These are phyloP conservation scores for Cladosporium sp. DNA, from an alignment of 2,329 filamentous ascomycete genomes.

Conservation along the genomic window DNA sequence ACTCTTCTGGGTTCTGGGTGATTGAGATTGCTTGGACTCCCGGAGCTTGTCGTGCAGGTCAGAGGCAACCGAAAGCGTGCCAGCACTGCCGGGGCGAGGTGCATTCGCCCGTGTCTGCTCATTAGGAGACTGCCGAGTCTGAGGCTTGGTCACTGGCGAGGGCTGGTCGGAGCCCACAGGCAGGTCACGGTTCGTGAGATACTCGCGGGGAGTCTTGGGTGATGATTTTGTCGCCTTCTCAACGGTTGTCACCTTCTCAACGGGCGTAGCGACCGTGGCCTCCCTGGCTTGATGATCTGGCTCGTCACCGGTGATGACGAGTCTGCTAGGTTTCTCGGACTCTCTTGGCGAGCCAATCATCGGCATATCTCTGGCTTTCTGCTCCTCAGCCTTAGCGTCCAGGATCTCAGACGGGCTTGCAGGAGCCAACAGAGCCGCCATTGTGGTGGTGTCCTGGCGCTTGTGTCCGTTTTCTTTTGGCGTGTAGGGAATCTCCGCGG, in stretches of 20 bases:
- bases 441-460: not conserved
- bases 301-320: slow-evolving; percentile 11
- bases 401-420: not conserved
- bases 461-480: not conserved
- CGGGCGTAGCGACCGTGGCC: not conserved
- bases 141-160: not conserved
- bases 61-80: not conserved
- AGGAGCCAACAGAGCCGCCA: slow-evolving; percentile 5
- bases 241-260: no score
- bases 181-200: not conserved
- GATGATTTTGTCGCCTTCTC: not conserved
- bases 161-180: not conserved
- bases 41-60: not conserved
- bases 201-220: not conserved
- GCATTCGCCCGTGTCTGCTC: not conserved
- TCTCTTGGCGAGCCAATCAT: slow-evolving; percentile 2
- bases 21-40: not conserved
- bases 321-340: slow-evolving; percentile 10
- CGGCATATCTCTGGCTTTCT: slow-evolving; percentile 16
- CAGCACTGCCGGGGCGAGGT: not conserved
- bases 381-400: not conserved
- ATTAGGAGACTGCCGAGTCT: slow-evolving; percentile 2
- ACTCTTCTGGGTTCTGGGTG: not conserved
- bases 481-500: not conserved
- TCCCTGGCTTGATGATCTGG: not conserved